phyloP scores from a whole-genome alignment of 2,329 filamentous ascomycete species.

The Cytospora schulzeri region DNA sequence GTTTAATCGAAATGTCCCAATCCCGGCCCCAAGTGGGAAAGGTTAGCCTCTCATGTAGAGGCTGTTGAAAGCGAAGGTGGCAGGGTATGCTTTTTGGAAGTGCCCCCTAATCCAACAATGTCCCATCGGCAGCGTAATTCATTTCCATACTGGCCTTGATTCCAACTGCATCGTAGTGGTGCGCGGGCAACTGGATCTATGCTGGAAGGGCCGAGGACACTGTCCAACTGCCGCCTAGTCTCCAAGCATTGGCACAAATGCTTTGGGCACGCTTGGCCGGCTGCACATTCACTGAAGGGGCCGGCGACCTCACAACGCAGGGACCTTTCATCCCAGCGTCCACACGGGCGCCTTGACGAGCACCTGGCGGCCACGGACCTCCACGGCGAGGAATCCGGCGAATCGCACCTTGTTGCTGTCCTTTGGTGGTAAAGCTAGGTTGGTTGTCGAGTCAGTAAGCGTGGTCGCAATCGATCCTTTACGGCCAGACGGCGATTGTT shows the following conservation, averaged over 20 bases:
- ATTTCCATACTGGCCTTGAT: background rate
- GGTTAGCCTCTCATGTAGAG: background rate
- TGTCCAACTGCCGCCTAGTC: background rate
- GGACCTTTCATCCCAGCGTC: conserved; percentile 46
- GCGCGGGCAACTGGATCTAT: background rate
- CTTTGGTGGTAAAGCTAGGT: conserved; percentile 44
- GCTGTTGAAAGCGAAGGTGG: background rate
- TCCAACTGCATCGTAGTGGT: background rate
- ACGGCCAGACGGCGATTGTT: conserved; percentile 14
- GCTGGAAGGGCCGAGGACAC: background rate
- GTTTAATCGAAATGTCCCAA: background rate
- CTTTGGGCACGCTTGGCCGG: background rate
- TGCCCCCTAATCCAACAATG: background rate
- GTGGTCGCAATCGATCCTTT: conserved; percentile 23
- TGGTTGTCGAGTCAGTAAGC: conserved; percentile 44
- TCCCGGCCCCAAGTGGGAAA: background rate
- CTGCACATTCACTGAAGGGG: conserved; percentile 1
- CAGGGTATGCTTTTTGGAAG: background rate
- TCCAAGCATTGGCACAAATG: background rate
- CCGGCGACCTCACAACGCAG: background rate
- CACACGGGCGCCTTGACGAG: conserved; percentile 76
- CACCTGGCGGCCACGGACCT: conserved; percentile 75
- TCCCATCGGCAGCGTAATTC: background rate
- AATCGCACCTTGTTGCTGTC: conserved; percentile 66
- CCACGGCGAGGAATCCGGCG: conserved; percentile 73